Evolutionary conservation across 1,284 basidiomycete genomes (phyloP).

Genomic region (Trichosporon asahii): DNA sequence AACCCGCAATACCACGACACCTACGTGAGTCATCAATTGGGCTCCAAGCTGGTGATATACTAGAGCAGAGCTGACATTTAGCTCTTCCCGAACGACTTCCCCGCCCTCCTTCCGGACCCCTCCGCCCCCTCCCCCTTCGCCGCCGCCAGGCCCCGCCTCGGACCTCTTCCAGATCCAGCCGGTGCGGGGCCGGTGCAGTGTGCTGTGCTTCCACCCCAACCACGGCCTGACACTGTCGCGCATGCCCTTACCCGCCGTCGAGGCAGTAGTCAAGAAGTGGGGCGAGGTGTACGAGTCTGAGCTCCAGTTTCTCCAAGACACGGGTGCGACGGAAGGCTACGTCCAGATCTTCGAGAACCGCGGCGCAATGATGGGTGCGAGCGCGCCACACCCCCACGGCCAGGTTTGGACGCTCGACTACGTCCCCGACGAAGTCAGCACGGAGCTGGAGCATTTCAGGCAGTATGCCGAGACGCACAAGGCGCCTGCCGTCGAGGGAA

Average conservation of each 20-base stretch:
- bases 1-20: slow-evolving; percentile 72
- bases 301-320: slow-evolving; percentile 51
- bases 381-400: slow-evolving; percentile 92
- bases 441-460: slow-evolving; percentile 55
- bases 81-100: slow-evolving; percentile 79
- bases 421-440: slow-evolving; percentile 67
- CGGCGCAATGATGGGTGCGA: slow-evolving; percentile 92
- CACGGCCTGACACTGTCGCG: slow-evolving; percentile 88
- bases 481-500: background rate
- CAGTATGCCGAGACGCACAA: background rate
- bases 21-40: slow-evolving; percentile 51
- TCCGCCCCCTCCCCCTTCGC: slow-evolving; percentile 30
- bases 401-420: slow-evolving; percentile 82
- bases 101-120: slow-evolving; percentile 65
- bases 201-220: slow-evolving; percentile 81
- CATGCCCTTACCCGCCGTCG: slow-evolving; percentile 63
- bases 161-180: slow-evolving; percentile 66
- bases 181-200: slow-evolving; percentile 80
- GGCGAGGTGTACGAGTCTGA: slow-evolving; percentile 62
- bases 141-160: background rate
- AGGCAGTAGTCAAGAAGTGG: slow-evolving; percentile 74
- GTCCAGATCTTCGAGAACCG: slow-evolving; percentile 95
- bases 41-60: background rate
- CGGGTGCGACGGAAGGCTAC: slow-evolving; percentile 59
- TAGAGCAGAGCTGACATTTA: slow-evolving; percentile 19